phyloP scores from a whole-genome alignment of 805 yeast species.

The Wickerhamomyces strasburgensis region DNA sequence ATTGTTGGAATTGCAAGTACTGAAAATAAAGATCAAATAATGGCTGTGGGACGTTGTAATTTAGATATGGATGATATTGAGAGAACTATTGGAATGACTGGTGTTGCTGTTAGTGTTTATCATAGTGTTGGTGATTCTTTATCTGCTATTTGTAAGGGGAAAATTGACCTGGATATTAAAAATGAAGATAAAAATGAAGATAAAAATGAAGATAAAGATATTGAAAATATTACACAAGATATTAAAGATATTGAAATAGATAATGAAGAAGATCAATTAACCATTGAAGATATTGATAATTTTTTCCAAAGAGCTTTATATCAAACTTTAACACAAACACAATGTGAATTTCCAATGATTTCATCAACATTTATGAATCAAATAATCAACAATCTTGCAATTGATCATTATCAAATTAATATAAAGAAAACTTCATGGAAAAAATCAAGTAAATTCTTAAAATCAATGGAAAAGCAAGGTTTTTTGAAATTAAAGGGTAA shows the following conservation, averaged over 20 bases:
- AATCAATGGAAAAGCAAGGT: conserved; percentile 76
- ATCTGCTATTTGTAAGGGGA: conserved; percentile 42
- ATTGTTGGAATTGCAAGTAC: conserved; percentile 69
- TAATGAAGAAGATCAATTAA: conserved; percentile 27
- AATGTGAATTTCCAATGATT: conserved; percentile 56
- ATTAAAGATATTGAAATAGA: conserved; percentile 14
- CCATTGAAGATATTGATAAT: conserved; percentile 64
- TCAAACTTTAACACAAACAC: conserved; percentile 55
- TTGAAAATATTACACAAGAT: conserved; percentile 8
- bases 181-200: conserved; percentile 4
- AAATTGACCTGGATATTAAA: conserved; percentile 20
- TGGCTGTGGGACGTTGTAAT: conserved; percentile 67
- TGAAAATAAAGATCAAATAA: conserved; percentile 53
- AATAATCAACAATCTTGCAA: conserved; percentile 69
- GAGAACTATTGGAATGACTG: conserved; percentile 57
- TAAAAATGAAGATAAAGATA: conserved; percentile 6
- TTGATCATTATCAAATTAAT: conserved; percentile 50
- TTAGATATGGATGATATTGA: conserved; percentile 40
- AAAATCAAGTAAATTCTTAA: conserved; percentile 78
- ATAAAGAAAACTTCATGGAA: conserved; percentile 86
- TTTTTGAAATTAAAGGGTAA: conserved; percentile 73
- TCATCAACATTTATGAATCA: conserved; percentile 72
- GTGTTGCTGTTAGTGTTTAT: conserved; percentile 72
- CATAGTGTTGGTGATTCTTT: conserved; percentile 69
- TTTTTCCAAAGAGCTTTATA: conserved; percentile 67